Conservation (phyloP, 202 grass and related monocot species). For the Hordeum pubiflorum region DNA sequence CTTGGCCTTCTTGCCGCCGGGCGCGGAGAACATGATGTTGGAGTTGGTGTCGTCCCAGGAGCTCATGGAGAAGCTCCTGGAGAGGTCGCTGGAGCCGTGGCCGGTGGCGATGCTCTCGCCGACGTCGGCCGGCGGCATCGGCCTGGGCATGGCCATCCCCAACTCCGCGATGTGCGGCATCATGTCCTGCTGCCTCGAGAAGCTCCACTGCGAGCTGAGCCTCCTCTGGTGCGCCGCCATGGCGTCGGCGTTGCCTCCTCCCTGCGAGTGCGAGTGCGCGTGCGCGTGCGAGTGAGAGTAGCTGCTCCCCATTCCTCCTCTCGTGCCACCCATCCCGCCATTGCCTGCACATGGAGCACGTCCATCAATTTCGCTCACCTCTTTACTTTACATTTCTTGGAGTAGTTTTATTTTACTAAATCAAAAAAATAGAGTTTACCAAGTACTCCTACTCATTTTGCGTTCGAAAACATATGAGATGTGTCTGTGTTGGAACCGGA, state of each 20-base stretch:
- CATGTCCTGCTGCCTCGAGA: slow-evolving; percentile 72
- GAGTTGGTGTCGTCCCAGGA: slow-evolving; percentile 83
- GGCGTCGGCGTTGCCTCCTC: slow-evolving; percentile 1
- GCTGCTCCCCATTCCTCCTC: slow-evolving; percentile 27
- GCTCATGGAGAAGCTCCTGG: slow-evolving; percentile 53
- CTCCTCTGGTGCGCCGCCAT: slow-evolving; percentile 44
- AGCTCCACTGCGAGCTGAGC: slow-evolving; percentile 79
- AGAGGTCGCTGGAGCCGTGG: slow-evolving; percentile 43
- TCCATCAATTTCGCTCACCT: too few species aligned
- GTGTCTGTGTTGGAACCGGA: too few species aligned
- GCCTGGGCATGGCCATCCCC: slow-evolving; percentile 19
- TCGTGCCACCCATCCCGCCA: slow-evolving; percentile 45
- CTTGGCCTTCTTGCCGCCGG: slow-evolving; percentile 36
- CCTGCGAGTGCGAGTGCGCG: slow-evolving; percentile 37
- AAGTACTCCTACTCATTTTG: too few species aligned
- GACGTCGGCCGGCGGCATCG: slow-evolving; percentile 34
- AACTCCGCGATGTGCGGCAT: slow-evolving; percentile 78
- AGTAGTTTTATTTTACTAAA: too few species aligned
- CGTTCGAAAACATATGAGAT: too few species aligned
- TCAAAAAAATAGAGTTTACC: too few species aligned
- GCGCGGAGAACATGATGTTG: slow-evolving; percentile 51
- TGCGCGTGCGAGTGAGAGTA: background rate
- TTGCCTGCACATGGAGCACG: background rate
- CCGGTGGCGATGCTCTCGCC: slow-evolving; percentile 45
- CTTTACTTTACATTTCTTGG: too few species aligned